Conservation (phyloP, 768 basidiomycete genomes). For the Pleurotus tuoliensis region DNA sequence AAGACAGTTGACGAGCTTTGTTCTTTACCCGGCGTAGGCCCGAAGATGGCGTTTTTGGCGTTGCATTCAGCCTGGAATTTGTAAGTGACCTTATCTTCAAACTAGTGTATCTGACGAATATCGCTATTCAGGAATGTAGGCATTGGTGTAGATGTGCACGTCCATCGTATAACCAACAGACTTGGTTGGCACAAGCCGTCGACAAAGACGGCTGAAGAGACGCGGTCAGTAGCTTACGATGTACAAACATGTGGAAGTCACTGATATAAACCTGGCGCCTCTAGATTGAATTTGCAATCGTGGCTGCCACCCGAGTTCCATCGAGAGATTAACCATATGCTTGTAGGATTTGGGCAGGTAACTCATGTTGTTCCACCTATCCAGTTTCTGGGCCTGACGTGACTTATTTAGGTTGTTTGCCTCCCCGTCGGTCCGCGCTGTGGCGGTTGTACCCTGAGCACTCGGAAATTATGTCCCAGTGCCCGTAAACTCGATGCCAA, state of each 20-base stretch:
- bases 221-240: conserved; percentile 44
- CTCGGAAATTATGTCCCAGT: conserved; percentile 62
- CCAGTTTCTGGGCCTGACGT: background rate
- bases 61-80: conserved; percentile 84
- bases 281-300: conserved; percentile 72
- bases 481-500: conserved; percentile 29
- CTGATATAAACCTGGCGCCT: background rate
- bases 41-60: conserved; percentile 91
- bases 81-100: conserved; percentile 34
- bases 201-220: conserved; percentile 86
- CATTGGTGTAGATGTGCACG: conserved; percentile 95
- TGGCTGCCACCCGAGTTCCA: conserved; percentile 78
- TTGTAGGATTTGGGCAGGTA: conserved; percentile 87
- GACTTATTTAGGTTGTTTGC: conserved; percentile 52
- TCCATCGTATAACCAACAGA: conserved; percentile 91
- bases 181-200: conserved; percentile 87
- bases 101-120: background rate
- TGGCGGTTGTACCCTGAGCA: conserved; percentile 55
- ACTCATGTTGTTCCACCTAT: conserved; percentile 1
- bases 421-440: conserved; percentile 64
- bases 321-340: conserved; percentile 70
- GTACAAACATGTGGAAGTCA: no score
- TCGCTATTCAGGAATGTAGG: conserved; percentile 63
- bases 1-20: conserved; percentile 86
- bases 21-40: conserved; percentile 86